Percentiles rank a stretch among this genome's conserved stretches.
Conservation (phyloP, 1,139 yeast genomes). For the Pichia sorboxylosa region DNA sequence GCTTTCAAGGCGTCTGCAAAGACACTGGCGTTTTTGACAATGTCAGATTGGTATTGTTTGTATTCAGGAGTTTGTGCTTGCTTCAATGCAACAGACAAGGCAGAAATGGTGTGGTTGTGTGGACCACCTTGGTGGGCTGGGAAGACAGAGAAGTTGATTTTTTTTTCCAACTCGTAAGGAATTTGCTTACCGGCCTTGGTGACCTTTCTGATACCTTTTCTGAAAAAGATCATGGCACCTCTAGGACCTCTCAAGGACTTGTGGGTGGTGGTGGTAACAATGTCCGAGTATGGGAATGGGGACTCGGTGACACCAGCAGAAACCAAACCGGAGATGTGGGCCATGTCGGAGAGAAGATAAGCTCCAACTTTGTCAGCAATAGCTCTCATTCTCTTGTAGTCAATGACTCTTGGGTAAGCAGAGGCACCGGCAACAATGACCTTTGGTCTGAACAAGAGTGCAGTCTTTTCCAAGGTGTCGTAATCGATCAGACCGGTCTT, state of each 20-base stretch:
- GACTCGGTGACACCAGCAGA: slow-evolving; percentile 88
- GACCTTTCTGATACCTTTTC: slow-evolving; percentile 79
- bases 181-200: slow-evolving; percentile 85
- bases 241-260: slow-evolving; percentile 97
- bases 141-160: slow-evolving; percentile 90
- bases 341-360: slow-evolving; percentile 87
- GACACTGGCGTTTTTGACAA: slow-evolving; percentile 65
- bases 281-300: slow-evolving; percentile 90
- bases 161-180: slow-evolving; percentile 74
- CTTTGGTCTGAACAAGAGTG: slow-evolving; percentile 84
- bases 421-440: slow-evolving; percentile 94
- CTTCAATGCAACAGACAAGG: slow-evolving; percentile 86
- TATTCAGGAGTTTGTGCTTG: slow-evolving; percentile 83
- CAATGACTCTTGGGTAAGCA: slow-evolving; percentile 85
- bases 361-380: slow-evolving; percentile 93
- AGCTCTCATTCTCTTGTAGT: slow-evolving; percentile 77
- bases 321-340: slow-evolving; percentile 89
- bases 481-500: slow-evolving; percentile 86
- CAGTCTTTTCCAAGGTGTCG: slow-evolving; percentile 75
- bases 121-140: slow-evolving; percentile 99
- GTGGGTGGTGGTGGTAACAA: slow-evolving; percentile 95
- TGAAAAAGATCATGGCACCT: slow-evolving; percentile 96
- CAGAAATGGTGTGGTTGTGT: slow-evolving; percentile 94
- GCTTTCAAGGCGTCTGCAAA: slow-evolving; percentile 60
- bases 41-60: slow-evolving; percentile 72